A percentile compares a stretch with the other conserved stretches of the same genome.
Conservation (phyloP, 345 rosid species). For the Nasturtium officinale region DNA sequence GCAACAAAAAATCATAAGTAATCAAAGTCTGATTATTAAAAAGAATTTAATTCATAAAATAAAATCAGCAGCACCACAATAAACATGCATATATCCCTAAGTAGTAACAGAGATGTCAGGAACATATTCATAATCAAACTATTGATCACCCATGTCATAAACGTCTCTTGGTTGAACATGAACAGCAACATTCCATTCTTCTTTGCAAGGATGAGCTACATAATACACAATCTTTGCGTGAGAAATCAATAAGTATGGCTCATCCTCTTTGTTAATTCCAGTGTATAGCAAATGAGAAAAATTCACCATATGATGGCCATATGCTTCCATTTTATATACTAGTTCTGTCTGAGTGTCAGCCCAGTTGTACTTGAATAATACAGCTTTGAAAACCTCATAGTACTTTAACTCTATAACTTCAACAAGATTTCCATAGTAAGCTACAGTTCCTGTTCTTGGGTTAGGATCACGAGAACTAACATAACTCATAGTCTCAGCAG, state of each 20-base stretch:
- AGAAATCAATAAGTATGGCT: background rate
- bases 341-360: background rate
- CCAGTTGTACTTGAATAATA: background rate
- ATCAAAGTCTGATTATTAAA: too few relatives aligned
- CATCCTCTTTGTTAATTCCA: background rate
- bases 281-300: conserved; percentile 4
- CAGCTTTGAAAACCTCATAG: conserved; percentile 18
- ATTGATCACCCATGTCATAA: too few relatives aligned
- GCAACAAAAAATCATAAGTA: too few relatives aligned
- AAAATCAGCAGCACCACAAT: too few relatives aligned
- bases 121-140: too few relatives aligned
- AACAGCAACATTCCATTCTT: too few relatives aligned
- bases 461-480: conserved; percentile 4
- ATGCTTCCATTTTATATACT: background rate
- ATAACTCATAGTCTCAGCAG: conserved; percentile 26
- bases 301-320: conserved; percentile 4
- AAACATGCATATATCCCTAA: too few relatives aligned
- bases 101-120: too few relatives aligned
- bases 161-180: too few relatives aligned
- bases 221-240: background rate
- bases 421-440: background rate
- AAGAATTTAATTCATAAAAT: too few relatives aligned
- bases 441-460: background rate
- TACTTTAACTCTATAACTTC: conserved; percentile 17
- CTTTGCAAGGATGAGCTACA: too few relatives aligned